phyloP scores from a whole-genome alignment of 257 asterid genomes.

The Nicotiana otophora region DNA sequence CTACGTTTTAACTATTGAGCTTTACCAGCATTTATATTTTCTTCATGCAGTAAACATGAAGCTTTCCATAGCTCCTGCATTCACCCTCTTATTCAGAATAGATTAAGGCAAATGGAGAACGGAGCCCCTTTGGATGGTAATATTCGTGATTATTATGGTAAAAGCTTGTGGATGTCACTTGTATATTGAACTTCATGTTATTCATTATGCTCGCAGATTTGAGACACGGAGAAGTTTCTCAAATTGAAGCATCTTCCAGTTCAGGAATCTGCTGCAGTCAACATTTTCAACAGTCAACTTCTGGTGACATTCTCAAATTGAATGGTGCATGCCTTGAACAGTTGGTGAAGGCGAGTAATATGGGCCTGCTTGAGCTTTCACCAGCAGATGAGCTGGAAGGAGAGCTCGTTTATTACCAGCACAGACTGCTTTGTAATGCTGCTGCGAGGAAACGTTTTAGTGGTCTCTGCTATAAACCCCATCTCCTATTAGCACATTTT shows the following conservation, averaged over 20 bases:
- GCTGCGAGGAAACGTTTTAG: conserved; percentile 41
- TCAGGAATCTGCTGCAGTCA: conserved; percentile 69
- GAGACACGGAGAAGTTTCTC: conserved; percentile 57
- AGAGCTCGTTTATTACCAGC: conserved; percentile 77
- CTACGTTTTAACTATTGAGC: conserved; percentile 1
- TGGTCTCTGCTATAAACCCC: conserved; percentile 46
- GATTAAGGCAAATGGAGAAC: conserved; percentile 41
- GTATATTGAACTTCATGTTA: conserved; percentile 20
- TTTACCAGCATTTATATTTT: conserved; percentile 10
- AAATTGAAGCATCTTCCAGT: conserved; percentile 70
- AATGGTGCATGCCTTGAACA: conserved; percentile 48
- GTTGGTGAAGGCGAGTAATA: conserved; percentile 41
- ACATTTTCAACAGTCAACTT: conserved; percentile 28
- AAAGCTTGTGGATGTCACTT: conserved; percentile 7
- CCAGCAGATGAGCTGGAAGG: conserved; percentile 97
- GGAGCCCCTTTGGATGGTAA: conserved; percentile 30
- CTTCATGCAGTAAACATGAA: conserved; percentile 49
- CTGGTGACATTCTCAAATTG: conserved; percentile 30
- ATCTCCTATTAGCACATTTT: neutral
- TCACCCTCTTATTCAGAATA: conserved; percentile 58
- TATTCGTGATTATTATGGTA: conserved; percentile 42
- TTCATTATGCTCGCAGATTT: conserved; percentile 43
- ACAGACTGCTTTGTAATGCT: conserved; percentile 51
- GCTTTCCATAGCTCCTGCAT: conserved; percentile 34
- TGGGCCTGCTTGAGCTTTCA: conserved; percentile 53